Percentiles rank a stretch among this genome's conserved stretches.
phyloP scores from a whole-genome alignment of 345 rosid genomes.

The Theobroma cacao region DNA sequence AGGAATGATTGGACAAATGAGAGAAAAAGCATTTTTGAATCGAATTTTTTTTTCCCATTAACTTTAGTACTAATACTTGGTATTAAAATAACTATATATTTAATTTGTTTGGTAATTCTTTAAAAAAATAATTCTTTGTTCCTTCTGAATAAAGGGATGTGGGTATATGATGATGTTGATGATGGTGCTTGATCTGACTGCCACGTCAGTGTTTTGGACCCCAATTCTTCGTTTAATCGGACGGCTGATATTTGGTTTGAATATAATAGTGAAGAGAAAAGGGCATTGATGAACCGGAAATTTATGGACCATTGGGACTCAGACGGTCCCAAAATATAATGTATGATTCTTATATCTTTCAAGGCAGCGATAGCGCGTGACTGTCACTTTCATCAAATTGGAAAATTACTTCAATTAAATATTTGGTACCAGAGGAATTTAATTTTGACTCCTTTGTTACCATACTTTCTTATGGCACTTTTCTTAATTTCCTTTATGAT shows the following conservation, averaged over 20 bases:
- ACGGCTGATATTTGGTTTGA: conserved; percentile 17
- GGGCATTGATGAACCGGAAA: conserved; percentile 25
- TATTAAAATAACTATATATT: too few species aligned
- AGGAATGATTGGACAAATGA: conserved; percentile 37
- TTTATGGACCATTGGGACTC: conserved; percentile 21
- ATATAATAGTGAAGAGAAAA: background rate
- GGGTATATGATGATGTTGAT: conserved; percentile 20
- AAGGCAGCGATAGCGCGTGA: conserved; percentile 16
- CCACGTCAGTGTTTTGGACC: conserved; percentile 19
- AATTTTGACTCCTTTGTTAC: too few species aligned
- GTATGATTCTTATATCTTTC: background rate
- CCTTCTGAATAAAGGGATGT: conserved; percentile 26
- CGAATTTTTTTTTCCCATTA: conserved; percentile 26
- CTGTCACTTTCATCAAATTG: background rate
- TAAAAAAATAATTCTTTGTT: background rate
- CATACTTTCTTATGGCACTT: too few species aligned
- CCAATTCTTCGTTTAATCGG: conserved; percentile 20
- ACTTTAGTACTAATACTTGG: too few species aligned
- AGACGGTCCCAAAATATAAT: conserved; percentile 25
- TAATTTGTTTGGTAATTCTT: background rate
- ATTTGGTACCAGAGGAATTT: background rate
- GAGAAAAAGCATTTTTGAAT: conserved; percentile 38
- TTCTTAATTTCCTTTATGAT: too few species aligned
- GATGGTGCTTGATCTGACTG: conserved; percentile 25
- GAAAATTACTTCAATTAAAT: background rate